Base-by-base conservation (phyloP, 768 basidiomycete species). In the Leccinum pellstonianum region DNA sequence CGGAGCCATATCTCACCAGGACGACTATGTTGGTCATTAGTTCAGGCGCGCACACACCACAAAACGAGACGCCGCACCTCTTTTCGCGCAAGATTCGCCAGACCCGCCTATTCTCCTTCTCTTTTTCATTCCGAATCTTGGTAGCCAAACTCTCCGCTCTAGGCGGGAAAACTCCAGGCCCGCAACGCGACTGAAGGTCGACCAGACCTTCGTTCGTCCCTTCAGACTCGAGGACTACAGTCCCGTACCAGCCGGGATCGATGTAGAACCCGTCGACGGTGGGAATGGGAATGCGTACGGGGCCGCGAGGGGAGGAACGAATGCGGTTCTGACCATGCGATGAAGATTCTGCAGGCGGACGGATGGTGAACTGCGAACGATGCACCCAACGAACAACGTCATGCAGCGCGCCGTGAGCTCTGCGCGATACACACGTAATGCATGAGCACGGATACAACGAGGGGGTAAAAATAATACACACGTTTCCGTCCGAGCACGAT, bases 371-470 rank as follows among this genome's bases (percentile, higher is more conserved):
- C 6, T 86, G 83, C 2, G 91, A 88, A 14, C 91, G 87, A 65
- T 93, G 85, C 0, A 91, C 84, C 91, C 92, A 94, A 29, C 89
- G 87, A 12, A 93, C 86, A 55, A 93, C 89, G 60, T 88, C 91
- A 64, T 92, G 90, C 62, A 84, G 77, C 5, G 82, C 80, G 35
- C 90, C 91, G 71, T 93, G 90, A 3, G 90, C 88, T n/a, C 89
- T 93, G 41, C 41, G 41, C 9, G n/a, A 61, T 50, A 59, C 41
- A 12, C 8, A 5, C 33, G 37, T 37, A 19, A 54, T 50, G 58
- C 58, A 59, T 56, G 56, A 68, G 52, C 29, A 49, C n/a, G 46
- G 46, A 48, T 49, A 49, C 17, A 35, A 64, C 1, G 11, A 14
- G 41, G 41, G n/a, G 41, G n/a, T 9, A 11, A 19, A 15, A 12